Base-by-base conservation (phyloP, 2,329 filamentous ascomycete genomes). In the Monilinia laxa region DNA sequence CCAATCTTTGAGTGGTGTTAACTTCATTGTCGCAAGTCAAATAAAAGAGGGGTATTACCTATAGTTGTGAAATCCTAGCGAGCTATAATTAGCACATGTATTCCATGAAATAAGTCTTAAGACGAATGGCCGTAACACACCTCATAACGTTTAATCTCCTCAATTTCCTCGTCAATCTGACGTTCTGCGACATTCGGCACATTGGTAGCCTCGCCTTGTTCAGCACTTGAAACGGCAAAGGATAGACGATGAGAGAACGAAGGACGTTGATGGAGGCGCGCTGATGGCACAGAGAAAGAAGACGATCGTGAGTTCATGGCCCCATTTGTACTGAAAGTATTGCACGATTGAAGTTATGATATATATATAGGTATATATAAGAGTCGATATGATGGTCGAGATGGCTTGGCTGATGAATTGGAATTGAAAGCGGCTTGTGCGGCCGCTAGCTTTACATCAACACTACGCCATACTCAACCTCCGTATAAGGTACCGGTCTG, bases 61-160 rank as follows among this genome's bases (percentile, higher is more conserved):
- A 95, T 95, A 0, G 95, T 99, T 7, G 93, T 97, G 77, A 99
- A 99, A 80, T 99, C 95, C 85, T 87, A 72, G 2, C 5, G 4
- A 38, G 62, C 51, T 42, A 67, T 67, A 69, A 71, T 65, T 20
- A 65, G 64, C 47, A 16, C 10, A 60, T 23, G 12, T 35, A 5
- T 14, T 58, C 14, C 35, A 20, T 10, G 47, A 42, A 35, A 5
- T 20, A 1, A 18, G n/a, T 31, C 1, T 3, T 18, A 49, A 49
- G 6, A 42, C 4, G 18, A 20, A 47, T 59, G 68, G 62, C 57
- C 42, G 71, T 60, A 31, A 70, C 79, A 70, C 77, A 89, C 87
- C 81, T 97, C 95, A 80, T 99, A 99, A 80, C 94, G 87, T 81
- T 97, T 97, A 77, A 99, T 98, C 81, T 97, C 90, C 35, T 91